Base-by-base conservation (phyloP, 2,329 filamentous ascomycete species). In the Teratosphaeria nubilosa region DNA sequence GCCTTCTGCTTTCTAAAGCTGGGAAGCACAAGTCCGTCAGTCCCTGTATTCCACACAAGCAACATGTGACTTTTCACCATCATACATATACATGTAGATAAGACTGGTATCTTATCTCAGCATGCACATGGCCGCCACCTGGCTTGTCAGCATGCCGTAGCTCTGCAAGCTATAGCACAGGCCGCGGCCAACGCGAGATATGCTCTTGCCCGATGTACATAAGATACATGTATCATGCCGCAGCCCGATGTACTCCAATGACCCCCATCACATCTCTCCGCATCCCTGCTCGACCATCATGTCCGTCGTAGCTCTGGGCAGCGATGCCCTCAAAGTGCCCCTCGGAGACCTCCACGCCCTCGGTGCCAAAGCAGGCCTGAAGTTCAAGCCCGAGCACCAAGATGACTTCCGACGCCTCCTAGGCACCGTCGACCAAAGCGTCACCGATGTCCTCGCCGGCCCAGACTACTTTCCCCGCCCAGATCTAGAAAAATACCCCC, bases 401-500 rank as follows among this genome's bases (percentile, higher is more conserved):
- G 31, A 54, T 11, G 63, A 65, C 58, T 65, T 61, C 54, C n/a
- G 32, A 9, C 54, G 55, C 34, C 59, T 64, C n/a, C 62, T 65
- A 5, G 62, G 60, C 14, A 56, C 57, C 13, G 22, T 65, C 3
- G 55, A 64, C 27, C 48, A 59, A 7, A 56, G 53, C 50, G 54
- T 63, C 27, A 30, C 61, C 10, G 41, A 55, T 13, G 31, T 65
- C 30, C 54, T 60, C 6, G 51, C 51, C 24, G 53, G 51, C 50
- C 59, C 59, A n/a, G 63, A 65, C 54, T 63, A 63, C 57, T 58
- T 31, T 13, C 59, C 61, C 6, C 55, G 55, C 14, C 62, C 61
- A 7, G 61, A 65, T 48, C 55, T 64, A 5, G 27, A 54, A 13
- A 50, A 51, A 22, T 63, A 63, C 54, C 63, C 62, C n/a, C 56